A percentile compares a stretch with the other conserved stretches of the same genome.
phyloP scores from a whole-genome alignment of 768 basidiomycete species.

The Paxillus rubicundulus region DNA sequence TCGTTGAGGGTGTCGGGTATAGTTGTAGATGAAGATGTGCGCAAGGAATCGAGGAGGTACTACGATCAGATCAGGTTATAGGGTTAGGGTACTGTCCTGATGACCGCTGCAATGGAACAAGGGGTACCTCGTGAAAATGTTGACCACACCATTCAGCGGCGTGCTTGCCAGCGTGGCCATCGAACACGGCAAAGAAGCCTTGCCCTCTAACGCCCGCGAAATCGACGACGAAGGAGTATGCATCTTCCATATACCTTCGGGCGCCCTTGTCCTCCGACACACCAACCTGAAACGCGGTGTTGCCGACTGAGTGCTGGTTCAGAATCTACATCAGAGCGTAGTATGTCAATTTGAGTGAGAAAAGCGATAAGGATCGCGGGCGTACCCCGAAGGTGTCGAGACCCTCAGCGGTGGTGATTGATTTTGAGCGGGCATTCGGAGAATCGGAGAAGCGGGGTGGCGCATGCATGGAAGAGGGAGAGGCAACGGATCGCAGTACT shows the following conservation, averaged over 20 bases:
- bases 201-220: slow-evolving; percentile 90
- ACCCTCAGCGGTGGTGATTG: slow-evolving; percentile 72
- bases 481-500: slow-evolving; percentile 6
- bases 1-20: slow-evolving; percentile 90
- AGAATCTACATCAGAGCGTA: slow-evolving; percentile 28
- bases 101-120: not conserved
- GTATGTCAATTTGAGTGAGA: not conserved
- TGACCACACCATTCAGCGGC: slow-evolving; percentile 98
- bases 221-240: slow-evolving; percentile 94
- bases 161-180: slow-evolving; percentile 98
- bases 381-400: slow-evolving; percentile 76
- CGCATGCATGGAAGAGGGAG: slow-evolving; percentile 15
- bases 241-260: slow-evolving; percentile 94
- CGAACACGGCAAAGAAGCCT: slow-evolving; percentile 97
- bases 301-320: slow-evolving; percentile 64
- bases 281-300: slow-evolving; percentile 58
- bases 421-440: slow-evolving; percentile 78
- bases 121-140: slow-evolving; percentile 84
- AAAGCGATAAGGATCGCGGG: slow-evolving; percentile 7
- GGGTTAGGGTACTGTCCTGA: slow-evolving; percentile 1
- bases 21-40: slow-evolving; percentile 49
- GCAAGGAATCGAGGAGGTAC: slow-evolving; percentile 71
- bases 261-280: slow-evolving; percentile 86
- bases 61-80: slow-evolving; percentile 20
- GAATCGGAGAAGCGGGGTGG: slow-evolving; percentile 49